phyloP scores from a whole-genome alignment of 805 yeast species.

The Cephaloascus fragrans region DNA sequence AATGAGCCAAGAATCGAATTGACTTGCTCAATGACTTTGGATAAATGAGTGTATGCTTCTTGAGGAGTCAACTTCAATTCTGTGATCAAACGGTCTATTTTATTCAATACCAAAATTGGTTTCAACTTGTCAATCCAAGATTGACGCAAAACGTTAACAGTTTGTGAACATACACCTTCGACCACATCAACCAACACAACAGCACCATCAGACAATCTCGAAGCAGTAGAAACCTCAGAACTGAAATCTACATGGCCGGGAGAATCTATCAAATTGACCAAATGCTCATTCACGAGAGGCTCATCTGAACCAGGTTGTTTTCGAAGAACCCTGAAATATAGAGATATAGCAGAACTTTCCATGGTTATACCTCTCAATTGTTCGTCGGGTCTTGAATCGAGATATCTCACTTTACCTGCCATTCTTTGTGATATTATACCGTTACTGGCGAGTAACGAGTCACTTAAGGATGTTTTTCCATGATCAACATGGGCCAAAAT shows the following conservation, averaged over 20 bases:
- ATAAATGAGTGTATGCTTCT: constrained; percentile 79
- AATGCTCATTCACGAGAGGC: constrained; percentile 59
- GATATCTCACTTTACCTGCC: constrained; percentile 90
- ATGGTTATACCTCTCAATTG: constrained; percentile 94
- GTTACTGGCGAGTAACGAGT: constrained; percentile 85
- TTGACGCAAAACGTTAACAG: constrained; percentile 88
- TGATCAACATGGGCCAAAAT: constrained; percentile 98
- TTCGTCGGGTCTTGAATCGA: constrained; percentile 93
- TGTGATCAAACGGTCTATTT: constrained; percentile 75
- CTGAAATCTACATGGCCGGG: constrained; percentile 99
- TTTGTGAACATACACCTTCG: constrained; percentile 97
- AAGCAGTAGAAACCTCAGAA: constrained; percentile 92
- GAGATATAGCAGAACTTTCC: constrained; percentile 93
- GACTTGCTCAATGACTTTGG: constrained; percentile 80
- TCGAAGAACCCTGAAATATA: constrained; percentile 69
- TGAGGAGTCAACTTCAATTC: constrained; percentile 75
- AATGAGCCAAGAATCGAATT: constrained; percentile 92
- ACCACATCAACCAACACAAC: constrained; percentile 92
- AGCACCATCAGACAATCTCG: constrained; percentile 95
- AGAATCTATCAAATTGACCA: constrained; percentile 89
- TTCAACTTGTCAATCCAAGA: constrained; percentile 90
- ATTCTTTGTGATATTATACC: constrained; percentile 91
- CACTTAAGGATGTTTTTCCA: constrained; percentile 93
- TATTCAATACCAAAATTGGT: constrained; percentile 83
- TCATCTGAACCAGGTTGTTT: constrained; percentile 18